A percentile compares a stretch with the other conserved stretches of the same genome.
Evolutionary conservation across 2,329 filamentous ascomycete species (phyloP).

Genomic region (Tetracladium maxilliforme): DNA sequence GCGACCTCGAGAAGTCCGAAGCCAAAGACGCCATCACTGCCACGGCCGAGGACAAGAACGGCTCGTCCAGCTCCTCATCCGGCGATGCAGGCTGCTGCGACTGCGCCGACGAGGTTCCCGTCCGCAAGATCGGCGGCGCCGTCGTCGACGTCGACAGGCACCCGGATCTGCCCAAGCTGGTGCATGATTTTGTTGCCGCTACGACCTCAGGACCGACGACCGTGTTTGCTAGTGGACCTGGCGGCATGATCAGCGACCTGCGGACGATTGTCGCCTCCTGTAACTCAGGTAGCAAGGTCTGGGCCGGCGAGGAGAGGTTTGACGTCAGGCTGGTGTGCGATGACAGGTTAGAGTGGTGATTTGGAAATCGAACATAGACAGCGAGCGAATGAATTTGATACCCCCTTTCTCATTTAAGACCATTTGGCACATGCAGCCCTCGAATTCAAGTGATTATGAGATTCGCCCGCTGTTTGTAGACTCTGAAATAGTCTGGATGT

Average conservation of each 20-base stretch:
- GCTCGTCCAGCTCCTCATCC: too few species aligned
- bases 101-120: slow-evolving; percentile 12
- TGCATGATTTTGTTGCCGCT: slow-evolving; percentile 30
- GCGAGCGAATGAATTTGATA: slow-evolving; percentile 3
- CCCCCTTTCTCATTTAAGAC: too few species aligned
- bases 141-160: slow-evolving; percentile 19
- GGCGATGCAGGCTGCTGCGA: slow-evolving; percentile 7
- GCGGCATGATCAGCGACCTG: slow-evolving; percentile 42
- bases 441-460: too few species aligned
- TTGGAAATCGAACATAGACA: not conserved
- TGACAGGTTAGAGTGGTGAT: slow-evolving; percentile 38
- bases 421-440: too few species aligned
- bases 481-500: too few species aligned
- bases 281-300: slow-evolving; percentile 37
- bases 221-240: slow-evolving; percentile 46
- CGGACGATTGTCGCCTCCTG: slow-evolving; percentile 33
- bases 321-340: slow-evolving; percentile 44
- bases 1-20: slow-evolving; percentile 4
- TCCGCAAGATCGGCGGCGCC: slow-evolving; percentile 14
- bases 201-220: slow-evolving; percentile 32
- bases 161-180: slow-evolving; percentile 28
- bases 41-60: slow-evolving; percentile 11
- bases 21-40: slow-evolving; percentile 2
- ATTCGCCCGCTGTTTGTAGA: too few species aligned
- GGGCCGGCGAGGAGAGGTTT: slow-evolving; percentile 38